Evolutionary conservation across 2,329 filamentous ascomycete genomes (phyloP).

Genomic region (Apiospora kogelbergensis): DNA sequence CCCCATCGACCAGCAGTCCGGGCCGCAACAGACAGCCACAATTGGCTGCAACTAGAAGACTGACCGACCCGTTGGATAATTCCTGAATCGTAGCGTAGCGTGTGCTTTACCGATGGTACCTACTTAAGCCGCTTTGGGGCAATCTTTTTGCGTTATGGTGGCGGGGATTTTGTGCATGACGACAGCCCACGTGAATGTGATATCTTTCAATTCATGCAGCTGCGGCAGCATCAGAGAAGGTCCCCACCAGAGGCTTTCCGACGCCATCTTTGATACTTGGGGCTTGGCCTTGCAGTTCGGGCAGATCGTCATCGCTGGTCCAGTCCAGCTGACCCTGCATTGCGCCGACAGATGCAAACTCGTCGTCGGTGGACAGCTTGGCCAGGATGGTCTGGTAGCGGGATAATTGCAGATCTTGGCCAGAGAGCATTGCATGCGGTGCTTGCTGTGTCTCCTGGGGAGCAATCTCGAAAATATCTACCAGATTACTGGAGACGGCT

Average conservation of each 20-base stretch:
- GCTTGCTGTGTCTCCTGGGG: conserved; percentile 44
- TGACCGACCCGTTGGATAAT: not conserved
- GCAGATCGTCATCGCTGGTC: conserved; percentile 43
- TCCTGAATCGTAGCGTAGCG: not conserved
- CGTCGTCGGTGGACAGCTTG: conserved; percentile 52
- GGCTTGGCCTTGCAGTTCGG: conserved; percentile 43
- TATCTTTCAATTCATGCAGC: conserved; percentile 25
- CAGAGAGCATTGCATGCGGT: conserved; percentile 36
- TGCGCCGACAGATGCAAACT: conserved; percentile 37
- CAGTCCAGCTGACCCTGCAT: conserved; percentile 49
- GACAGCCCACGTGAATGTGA: not conserved
- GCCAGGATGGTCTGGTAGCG: conserved; percentile 63
- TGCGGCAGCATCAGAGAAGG: conserved; percentile 59
- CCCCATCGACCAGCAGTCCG: not conserved
- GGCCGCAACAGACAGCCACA: not conserved
- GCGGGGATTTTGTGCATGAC: not conserved
- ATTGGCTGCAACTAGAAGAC: not conserved
- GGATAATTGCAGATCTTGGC: conserved; percentile 55
- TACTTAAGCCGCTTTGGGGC: not conserved
- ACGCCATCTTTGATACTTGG: conserved; percentile 39
- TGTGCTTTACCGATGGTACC: not conserved
- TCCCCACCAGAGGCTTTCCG: conserved; percentile 53
- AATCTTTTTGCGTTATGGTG: not conserved
- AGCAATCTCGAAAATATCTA: conserved; percentile 66
- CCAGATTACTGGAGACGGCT: conserved; percentile 54